phyloP scores from a whole-genome alignment of 371 early-diverging fungal species.

The Mortierella sp. region DNA sequence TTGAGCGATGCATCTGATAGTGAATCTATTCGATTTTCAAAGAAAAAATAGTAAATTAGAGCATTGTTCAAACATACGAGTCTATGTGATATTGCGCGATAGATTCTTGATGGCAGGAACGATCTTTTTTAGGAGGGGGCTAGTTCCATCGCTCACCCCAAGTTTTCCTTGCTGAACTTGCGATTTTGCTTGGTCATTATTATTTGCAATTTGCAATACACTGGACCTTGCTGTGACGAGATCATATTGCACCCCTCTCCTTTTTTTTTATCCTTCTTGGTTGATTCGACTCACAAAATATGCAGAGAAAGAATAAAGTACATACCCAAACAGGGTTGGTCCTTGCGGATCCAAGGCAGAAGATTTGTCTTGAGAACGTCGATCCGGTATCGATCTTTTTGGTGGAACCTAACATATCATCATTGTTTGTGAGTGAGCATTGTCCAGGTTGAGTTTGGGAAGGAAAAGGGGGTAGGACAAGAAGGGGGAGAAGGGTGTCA shows the following conservation, averaged over 20 bases:
- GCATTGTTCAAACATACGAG: too few species aligned
- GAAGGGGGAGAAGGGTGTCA: background rate
- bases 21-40: constrained; percentile 24
- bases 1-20: constrained; percentile 53
- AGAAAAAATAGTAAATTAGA: background rate
- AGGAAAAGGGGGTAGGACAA: background rate
- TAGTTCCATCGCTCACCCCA: background rate
- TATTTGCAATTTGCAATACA: background rate
- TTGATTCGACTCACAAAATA: background rate
- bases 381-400: constrained; percentile 51
- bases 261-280: background rate
- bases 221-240: constrained; percentile 13
- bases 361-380: constrained; percentile 49
- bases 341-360: constrained; percentile 49
- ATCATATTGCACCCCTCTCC: constrained; percentile 17
- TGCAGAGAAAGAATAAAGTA: background rate
- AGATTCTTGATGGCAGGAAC: too few species aligned
- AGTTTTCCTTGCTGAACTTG: background rate
- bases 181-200: background rate
- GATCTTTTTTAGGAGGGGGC: background rate
- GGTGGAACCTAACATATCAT: constrained; percentile 41
- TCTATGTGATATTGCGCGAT: too few species aligned
- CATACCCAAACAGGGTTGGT: constrained; percentile 51
- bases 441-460: background rate
- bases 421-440: background rate